Evolutionary conservation across 2,329 filamentous ascomycete genomes (phyloP).

Genomic region (Cryphonectria nitschkei): DNA sequence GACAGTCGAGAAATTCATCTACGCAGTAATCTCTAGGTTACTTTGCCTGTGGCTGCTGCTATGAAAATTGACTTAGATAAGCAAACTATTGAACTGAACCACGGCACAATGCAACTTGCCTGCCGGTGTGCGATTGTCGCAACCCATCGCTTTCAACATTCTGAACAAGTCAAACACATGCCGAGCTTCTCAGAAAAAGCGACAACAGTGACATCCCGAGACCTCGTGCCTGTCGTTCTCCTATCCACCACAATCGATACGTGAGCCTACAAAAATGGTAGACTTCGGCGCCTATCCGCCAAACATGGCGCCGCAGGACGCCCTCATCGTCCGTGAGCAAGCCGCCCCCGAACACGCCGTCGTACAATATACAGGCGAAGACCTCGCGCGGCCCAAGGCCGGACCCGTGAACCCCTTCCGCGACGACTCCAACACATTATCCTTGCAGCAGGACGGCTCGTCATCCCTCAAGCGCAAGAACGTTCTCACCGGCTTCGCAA

Average conservation of each 20-base stretch:
- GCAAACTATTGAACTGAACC: background rate
- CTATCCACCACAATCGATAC: background rate
- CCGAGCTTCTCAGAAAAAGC: background rate
- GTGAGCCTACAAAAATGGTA: slow-evolving; percentile 50
- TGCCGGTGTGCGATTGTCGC: slow-evolving; percentile 8
- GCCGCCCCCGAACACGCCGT: slow-evolving; percentile 62
- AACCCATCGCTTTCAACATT: slow-evolving; percentile 2
- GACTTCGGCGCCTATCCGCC: slow-evolving; percentile 67
- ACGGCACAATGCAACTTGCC: background rate
- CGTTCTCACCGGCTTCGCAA: slow-evolving; percentile 80
- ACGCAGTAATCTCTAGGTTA: background rate
- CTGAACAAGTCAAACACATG: background rate
- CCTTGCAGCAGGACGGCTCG: slow-evolving; percentile 38
- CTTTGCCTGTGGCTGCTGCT: background rate
- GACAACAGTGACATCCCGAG: too few relatives aligned
- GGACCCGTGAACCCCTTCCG: slow-evolving; percentile 79
- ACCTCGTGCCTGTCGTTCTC: too few relatives aligned
- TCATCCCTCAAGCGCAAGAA: slow-evolving; percentile 65
- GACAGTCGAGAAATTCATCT: too few relatives aligned
- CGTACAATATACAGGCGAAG: slow-evolving; percentile 70
- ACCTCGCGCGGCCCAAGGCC: slow-evolving; percentile 65
- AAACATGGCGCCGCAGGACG: slow-evolving; percentile 67
- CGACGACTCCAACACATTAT: slow-evolving; percentile 50
- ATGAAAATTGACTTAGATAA: background rate
- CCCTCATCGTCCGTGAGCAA: slow-evolving; percentile 61